Evolutionary conservation across 352 stramenopile species (phyloP).

Genomic region (Pythium rhizo-oryzae): DNA sequence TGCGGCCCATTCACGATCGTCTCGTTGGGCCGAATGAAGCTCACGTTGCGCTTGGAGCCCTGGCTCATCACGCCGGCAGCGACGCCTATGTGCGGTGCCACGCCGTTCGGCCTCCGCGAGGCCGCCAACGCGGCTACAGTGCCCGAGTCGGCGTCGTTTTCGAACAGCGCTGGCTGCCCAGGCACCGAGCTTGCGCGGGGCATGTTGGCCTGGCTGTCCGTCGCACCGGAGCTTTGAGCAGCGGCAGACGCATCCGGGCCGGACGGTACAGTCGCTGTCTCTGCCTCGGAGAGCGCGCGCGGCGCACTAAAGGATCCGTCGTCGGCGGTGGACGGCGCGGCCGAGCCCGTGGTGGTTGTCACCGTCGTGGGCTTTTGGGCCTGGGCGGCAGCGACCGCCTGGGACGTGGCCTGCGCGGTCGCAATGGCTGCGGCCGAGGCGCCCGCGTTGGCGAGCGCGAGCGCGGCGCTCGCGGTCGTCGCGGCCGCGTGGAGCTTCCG

Average conservation of each 20-base stretch:
- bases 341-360: not conserved
- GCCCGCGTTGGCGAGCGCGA: constrained; percentile 10
- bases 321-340: not conserved
- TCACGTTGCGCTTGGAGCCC: constrained; percentile 5
- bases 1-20: not conserved
- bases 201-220: not conserved
- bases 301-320: not conserved
- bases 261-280: not conserved
- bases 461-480: constrained; percentile 8
- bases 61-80: not conserved
- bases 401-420: constrained; percentile 26
- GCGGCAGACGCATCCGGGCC: not conserved
- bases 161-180: constrained; percentile 19
- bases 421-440: not conserved
- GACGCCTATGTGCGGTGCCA: not conserved
- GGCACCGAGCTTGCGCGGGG: constrained; percentile 8
- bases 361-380: not conserved
- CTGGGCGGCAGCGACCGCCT: constrained; percentile 5
- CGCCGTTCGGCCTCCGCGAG: not conserved
- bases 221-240: not conserved
- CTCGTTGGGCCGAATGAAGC: not conserved
- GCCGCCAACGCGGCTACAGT: not conserved
- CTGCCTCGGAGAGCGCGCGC: not conserved
- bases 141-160: constrained; percentile 14
- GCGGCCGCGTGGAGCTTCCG: constrained; percentile 18